Evolutionary conservation across 805 yeast species (phyloP), one percentile per base, ranked within the genome.

Genomic region (Cyberlindnera petersonii): DNA sequence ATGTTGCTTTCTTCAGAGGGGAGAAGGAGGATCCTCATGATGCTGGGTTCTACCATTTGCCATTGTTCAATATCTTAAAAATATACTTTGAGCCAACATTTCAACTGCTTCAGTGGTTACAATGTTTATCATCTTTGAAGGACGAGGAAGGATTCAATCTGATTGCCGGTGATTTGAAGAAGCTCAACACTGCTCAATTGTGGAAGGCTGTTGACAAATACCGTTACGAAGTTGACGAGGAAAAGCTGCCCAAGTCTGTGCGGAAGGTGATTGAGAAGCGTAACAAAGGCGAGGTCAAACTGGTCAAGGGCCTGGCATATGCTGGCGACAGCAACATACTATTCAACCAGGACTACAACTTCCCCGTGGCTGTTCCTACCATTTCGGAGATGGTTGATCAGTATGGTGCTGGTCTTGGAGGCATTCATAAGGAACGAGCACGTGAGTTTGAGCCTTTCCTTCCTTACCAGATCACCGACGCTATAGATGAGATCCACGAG

Each of bases 91-190:
- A 74, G 43, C 88, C 96, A 0, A 68, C 84, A 0, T 74, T 82
- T 37, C 89, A 91, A 59, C 61, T 91, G 21, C 65, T 91, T 39
- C 96, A 91, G 59, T 91, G 95, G 91, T 64, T 89, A 35, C 98
- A 89, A 59, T 83, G 91, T 30, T 76, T 87, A 59, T 76, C 94
- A 1, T 76, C 83, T 11, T 64, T 89, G 31, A 72, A 72, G 14
- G 79, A 77, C 42, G 83, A 79, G 40, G 88, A 81, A 39, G 65
- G 79, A 26, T 68, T 85, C 36, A 69, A 72, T 7, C 66, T 71
- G 10, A 74, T 85, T 7, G 56, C 77, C 23, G 63, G 64, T 14
- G 71, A 75, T 40, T 70, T 82, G 47, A 76, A 74, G 15, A 58
- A 64, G 11, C 65, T 93, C 42, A 82, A 83, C 39, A 79, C 86